Base-by-base conservation (phyloP, 345 rosid species). In the Capsella bursapastoris region DNA sequence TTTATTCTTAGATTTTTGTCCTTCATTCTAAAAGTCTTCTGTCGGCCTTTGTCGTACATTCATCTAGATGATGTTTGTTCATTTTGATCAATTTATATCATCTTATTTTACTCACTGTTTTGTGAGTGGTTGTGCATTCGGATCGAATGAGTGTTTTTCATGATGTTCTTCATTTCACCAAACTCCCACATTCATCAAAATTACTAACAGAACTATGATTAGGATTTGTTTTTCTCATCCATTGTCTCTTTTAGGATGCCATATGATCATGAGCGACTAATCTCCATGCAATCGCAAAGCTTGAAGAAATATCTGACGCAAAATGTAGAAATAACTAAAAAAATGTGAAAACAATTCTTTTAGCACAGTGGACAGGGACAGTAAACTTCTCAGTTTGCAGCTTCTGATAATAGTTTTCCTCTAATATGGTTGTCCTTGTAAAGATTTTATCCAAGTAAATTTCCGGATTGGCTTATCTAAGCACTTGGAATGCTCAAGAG, bases 1-100 rank as follows among this genome's bases (percentile, higher is more conserved):
- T 68, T 28, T 15, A 14, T 49, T 7, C 72, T 74, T 16, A 15
- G 4, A 15, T 37, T 8, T 2, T 25, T 12, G 14, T 41, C 53
- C 63, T 4, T 15, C 11, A 28, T 48, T 58, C 25, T 48, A 9
- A 2, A 25, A 13, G 5, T 31, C 11, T 66, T 66, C 34, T 66
- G 6, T 45, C 14, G 11, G 12, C 48, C 32, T 47, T 29, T 58
- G 14, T 38, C 5, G 9, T 38, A 25, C 70, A 52, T 61, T 62
- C 63, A 44, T 76, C 47, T 38, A 2, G 6, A 49, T 66, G 67
- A 38, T 67, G 57, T 47, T 48, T 57, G 53, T 58, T 66, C 9
- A 66, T 18, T 47, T 28, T 66, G 45, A 49, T 74, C 10, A 66
- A 22, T 18, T 15, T 38, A 45, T 73, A 22, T 66, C 8, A 65